Conservation (phyloP, 805 yeast species). For the Lachancea nothofagi region DNA sequence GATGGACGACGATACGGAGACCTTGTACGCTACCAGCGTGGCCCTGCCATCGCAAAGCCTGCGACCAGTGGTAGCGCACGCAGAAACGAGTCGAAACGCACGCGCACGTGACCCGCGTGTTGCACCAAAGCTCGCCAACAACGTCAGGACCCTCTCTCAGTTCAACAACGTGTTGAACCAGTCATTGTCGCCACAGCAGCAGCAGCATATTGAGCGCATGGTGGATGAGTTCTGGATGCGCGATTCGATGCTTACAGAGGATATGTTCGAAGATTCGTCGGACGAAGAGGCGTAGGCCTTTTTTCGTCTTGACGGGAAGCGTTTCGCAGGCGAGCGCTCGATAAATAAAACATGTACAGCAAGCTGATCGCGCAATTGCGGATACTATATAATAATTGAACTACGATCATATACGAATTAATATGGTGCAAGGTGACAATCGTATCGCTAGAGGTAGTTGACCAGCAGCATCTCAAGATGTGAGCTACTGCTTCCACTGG, state of each 20-base stretch:
- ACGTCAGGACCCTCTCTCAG: slow-evolving; percentile 10
- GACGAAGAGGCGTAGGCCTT: slow-evolving; percentile 22
- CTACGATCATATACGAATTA: no score
- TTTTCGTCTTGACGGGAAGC: neutral
- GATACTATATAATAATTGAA: no score
- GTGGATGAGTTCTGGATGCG: slow-evolving; percentile 26
- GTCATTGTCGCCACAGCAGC: slow-evolving; percentile 7
- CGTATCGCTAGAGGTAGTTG: no score
- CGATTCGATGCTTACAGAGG: slow-evolving; percentile 22
- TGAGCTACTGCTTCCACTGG: no score
- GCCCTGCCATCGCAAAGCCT: neutral
- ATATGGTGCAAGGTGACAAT: no score
- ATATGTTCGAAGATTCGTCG: slow-evolving; percentile 30
- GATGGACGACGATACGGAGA: slow-evolving; percentile 1
- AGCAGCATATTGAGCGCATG: slow-evolving; percentile 15
- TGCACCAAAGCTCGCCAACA: no score
- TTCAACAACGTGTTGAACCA: slow-evolving; percentile 18
- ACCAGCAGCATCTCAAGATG: no score
- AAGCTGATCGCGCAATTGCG: no score
- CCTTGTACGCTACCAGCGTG: neutral
- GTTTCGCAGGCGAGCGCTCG: neutral
- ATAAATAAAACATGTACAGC: no score
- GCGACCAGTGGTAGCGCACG: neutral
- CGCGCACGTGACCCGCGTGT: no score
- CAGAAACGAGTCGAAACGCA: no score